Percentiles rank a stretch among this genome's conserved stretches.
phyloP scores from a whole-genome alignment of 345 rosid genomes.

The Gossypium thurberi region DNA sequence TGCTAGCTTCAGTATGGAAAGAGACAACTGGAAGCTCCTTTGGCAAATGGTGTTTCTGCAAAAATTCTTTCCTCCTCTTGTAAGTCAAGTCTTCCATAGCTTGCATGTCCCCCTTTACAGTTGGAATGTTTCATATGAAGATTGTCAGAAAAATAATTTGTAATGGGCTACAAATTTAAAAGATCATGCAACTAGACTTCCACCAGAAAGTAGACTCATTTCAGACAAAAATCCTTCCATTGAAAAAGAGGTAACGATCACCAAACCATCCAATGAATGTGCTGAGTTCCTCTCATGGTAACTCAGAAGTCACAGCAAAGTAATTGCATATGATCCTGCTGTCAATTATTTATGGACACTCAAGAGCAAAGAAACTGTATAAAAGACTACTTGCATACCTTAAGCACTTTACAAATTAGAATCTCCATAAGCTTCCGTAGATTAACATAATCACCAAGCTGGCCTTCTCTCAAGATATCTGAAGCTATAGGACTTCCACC shows the following conservation, averaged over 20 bases:
- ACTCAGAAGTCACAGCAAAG: constrained; percentile 1
- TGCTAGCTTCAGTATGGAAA: constrained; percentile 81
- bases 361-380: not conserved
- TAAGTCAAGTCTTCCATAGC: constrained; percentile 94
- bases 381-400: constrained; percentile 38
- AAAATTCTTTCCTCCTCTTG: constrained; percentile 72
- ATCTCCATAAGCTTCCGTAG: constrained; percentile 82
- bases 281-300: not conserved
- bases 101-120: constrained; percentile 77
- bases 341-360: not conserved
- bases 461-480: constrained; percentile 89
- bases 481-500: constrained; percentile 96
- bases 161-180: not conserved
- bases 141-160: not conserved
- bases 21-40: constrained; percentile 76
- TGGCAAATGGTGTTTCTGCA: constrained; percentile 64
- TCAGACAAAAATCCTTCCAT: not conserved
- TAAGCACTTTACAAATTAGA: constrained; percentile 80
- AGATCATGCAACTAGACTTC: not conserved
- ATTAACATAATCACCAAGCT: constrained; percentile 88
- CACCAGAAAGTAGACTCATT: not conserved
- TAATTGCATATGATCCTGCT: not conserved
- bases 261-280: not conserved
- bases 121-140: not conserved
- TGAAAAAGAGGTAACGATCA: not conserved